Evolutionary conservation across 1,284 basidiomycete species (phyloP), one percentile per base, ranked within the genome.

Genomic region (Singerocomus inundabilis): DNA sequence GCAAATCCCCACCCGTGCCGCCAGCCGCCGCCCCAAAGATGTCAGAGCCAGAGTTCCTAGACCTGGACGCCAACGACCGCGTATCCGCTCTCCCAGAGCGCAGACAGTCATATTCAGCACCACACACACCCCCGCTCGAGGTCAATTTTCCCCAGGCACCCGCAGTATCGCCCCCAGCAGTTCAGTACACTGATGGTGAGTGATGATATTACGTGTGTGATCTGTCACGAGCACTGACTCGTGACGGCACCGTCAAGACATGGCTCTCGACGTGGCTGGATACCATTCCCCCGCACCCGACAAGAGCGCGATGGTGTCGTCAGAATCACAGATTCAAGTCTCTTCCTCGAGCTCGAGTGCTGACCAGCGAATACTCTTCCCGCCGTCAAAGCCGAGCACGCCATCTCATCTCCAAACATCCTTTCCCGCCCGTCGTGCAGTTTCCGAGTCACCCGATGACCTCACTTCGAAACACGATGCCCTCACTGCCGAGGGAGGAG

Each of bases 161-260:
- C 63, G 69, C 47, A 61, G 57, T 74, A 9, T 76, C 83, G 51
- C 75, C 77, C 38, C 85, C 87, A 18, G 78, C 80, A 6, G 79
- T 93, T 1, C 72, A 83, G 39, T 91, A 91, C 60, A 83, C 78
- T 35, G 70, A 80, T 48, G 78, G 91, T 80, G 63, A 73, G 72
- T 30, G 16, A 8, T 5, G 2, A 70, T 53, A 77, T 53, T 71
- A 57, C 71, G 40, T 44, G 33, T 39, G 15, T 11, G 18, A 5
- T 44, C n/a, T 1, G 12, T 6, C 24, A 9, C 13, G 13, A 35
- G 47, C 28, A 38, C 28, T 48, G 18, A 57, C 31, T 1, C 32
- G 16, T 49, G 48, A 44, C 25, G 47, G 12, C 53, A 42, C 44
- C 34, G 18, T 48, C 38, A 50, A 88, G 84, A 79, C 54, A 71